Percentiles rank a stretch among this genome's conserved stretches.
Conservation (phyloP, 352 stramenopile genomes). For the Phytophthora vignae region DNA sequence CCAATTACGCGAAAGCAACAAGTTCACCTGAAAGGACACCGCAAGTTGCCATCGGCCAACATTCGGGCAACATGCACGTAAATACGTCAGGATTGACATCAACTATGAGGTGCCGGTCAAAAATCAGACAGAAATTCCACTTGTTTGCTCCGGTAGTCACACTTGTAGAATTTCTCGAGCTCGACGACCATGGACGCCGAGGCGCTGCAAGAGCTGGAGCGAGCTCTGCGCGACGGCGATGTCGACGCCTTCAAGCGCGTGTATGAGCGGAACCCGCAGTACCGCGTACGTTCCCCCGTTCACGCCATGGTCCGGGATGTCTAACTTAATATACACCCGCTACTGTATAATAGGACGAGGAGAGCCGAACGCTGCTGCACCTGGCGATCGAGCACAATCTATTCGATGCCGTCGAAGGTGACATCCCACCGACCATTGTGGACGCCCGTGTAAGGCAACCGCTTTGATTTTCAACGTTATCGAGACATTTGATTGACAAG, state of each 20-base stretch:
- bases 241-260: constrained; percentile 27
- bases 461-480: background rate
- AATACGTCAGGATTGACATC: background rate
- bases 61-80: background rate
- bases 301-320: background rate
- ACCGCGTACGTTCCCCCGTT: constrained; percentile 27
- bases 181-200: constrained; percentile 14
- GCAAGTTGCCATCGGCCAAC: background rate
- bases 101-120: constrained; percentile 1
- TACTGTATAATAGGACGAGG: constrained; percentile 26
- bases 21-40: background rate
- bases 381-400: constrained; percentile 34
- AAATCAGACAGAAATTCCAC: constrained; percentile 30
- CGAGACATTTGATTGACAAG: background rate
- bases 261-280: constrained; percentile 32
- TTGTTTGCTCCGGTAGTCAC: background rate
- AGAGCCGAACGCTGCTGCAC: constrained; percentile 39
- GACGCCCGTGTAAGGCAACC: constrained; percentile 21
- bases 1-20: background rate
- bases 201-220: constrained; percentile 26
- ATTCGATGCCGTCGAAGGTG: constrained; percentile 38
- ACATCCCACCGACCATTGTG: constrained; percentile 28
- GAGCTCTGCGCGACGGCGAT: constrained; percentile 26
- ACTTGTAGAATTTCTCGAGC: constrained; percentile 2
- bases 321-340: constrained; percentile 9